Base-by-base conservation (phyloP, 208 protist genomes). In the Naegleria lovaniensis region DNA sequence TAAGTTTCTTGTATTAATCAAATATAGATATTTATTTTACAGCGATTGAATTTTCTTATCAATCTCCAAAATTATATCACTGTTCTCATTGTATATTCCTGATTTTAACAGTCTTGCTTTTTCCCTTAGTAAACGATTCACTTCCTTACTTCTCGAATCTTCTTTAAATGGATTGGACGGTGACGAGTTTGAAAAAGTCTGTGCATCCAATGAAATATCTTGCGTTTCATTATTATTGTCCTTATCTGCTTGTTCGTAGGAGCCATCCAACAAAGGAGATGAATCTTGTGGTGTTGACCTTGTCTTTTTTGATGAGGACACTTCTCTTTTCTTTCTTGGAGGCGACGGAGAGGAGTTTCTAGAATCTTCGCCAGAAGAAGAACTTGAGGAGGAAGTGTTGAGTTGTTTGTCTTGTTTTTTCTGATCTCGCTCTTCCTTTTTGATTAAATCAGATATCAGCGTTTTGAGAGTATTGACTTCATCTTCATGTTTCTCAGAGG, bases 21-120 rank as follows among this genome's bases (percentile, higher is more conserved):
- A n/a, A n/a, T n/a, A n/a, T n/a, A n/a, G n/a, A n/a, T n/a, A n/a
- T n/a, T n/a, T n/a, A n/a, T n/a, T 58, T 67, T 67, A 67, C 48
- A 88, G n/a, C 7, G 16, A 67, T 55, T 67, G 85, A 90, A 79
- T 36, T 83, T 41, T 90, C 41, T 88, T 88, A 2, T 48, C 33
- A 19, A 88, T 55, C 19, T 88, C n/a, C 0, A 48, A 7, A 38
- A 88, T 88, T 22, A 88, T 58, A 13, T 88, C 41, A 19, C 43
- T 58, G 0, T 88, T 33, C 9, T 9, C 6, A 58, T 51, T n/a
- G n/a, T 88, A 88, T n/a, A 39, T 58, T 38, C 85, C 85, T 39
- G 85, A 43, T 39, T 58, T 25, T 13, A 88, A 88, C 33, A 88
- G 85, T 88, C 33, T 51, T 0, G 19, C 19, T 58, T 58, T 51